phyloP scores from a whole-genome alignment of 2,329 filamentous ascomycete genomes.

The Septoria linicola region DNA sequence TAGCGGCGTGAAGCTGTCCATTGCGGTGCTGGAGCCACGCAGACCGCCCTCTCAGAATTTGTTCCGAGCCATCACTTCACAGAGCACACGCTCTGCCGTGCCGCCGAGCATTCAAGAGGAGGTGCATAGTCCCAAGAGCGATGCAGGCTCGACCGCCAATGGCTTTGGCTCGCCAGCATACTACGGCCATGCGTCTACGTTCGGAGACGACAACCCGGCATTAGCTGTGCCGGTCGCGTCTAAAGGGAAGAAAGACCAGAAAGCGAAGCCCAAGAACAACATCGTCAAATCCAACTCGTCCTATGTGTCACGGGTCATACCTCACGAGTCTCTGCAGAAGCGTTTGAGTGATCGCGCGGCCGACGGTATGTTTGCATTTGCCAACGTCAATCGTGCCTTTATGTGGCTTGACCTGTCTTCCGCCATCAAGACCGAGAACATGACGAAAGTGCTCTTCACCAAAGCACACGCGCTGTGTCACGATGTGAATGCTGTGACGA shows the following conservation, averaged over 20 bases:
- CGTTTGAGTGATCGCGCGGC: conserved; percentile 73
- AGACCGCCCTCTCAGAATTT: conserved; percentile 45
- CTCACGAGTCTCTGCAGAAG: conserved; percentile 77
- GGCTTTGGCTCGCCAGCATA: conserved; percentile 37
- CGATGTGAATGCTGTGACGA: conserved; percentile 83
- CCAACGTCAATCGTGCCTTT: conserved; percentile 91
- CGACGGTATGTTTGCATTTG: conserved; percentile 85
- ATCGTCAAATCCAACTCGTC: conserved; percentile 98
- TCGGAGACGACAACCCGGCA: conserved; percentile 81
- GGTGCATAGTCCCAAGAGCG: conserved; percentile 46
- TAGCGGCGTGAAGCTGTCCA: conserved; percentile 77
- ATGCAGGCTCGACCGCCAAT: conserved; percentile 45
- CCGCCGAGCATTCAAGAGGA: conserved; percentile 51
- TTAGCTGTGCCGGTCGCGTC: conserved; percentile 64
- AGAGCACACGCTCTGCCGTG: conserved; percentile 39
- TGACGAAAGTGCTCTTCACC: conserved; percentile 95
- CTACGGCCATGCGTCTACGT: conserved; percentile 56
- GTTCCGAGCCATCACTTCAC: conserved; percentile 43
- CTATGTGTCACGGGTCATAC: conserved; percentile 94
- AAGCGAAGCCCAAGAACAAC: conserved; percentile 94
- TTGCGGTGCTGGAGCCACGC: conserved; percentile 66
- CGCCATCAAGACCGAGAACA: conserved; percentile 74
- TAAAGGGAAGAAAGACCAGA: conserved; percentile 63
- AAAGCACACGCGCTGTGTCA: conserved; percentile 95
- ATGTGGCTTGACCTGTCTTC: conserved; percentile 93